phyloP scores from a whole-genome alignment of 129 eudicot species.

The Helianthus annuus region DNA sequence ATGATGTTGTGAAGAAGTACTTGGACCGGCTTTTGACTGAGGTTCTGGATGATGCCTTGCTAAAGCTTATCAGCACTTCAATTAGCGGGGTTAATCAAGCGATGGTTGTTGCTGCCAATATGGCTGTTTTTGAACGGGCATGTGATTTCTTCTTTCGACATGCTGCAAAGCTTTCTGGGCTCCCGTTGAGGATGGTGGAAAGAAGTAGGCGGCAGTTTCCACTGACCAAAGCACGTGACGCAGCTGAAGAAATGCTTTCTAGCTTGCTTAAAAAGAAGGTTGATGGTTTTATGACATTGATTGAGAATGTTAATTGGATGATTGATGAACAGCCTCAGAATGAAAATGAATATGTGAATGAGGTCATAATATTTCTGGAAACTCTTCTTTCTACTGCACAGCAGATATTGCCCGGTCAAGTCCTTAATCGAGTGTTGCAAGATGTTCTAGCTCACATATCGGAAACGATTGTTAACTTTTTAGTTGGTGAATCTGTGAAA shows the following conservation, averaged over 20 bases:
- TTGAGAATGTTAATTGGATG: slow-evolving; percentile 97
- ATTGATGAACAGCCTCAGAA: slow-evolving; percentile 79
- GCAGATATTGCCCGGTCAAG: slow-evolving; percentile 85
- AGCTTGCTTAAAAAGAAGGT: slow-evolving; percentile 95
- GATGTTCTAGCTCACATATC: slow-evolving; percentile 93
- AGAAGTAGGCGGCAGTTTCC: slow-evolving; percentile 88
- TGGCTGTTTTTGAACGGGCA: slow-evolving; percentile 94
- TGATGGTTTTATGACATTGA: slow-evolving; percentile 79
- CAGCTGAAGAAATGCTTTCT: slow-evolving; percentile 85
- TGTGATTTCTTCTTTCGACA: slow-evolving; percentile 96
- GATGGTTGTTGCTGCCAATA: slow-evolving; percentile 96
- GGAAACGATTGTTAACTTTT: slow-evolving; percentile 71
- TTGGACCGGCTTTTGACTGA: slow-evolving; percentile 89
- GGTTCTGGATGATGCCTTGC: slow-evolving; percentile 79
- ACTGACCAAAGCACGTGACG: slow-evolving; percentile 83
- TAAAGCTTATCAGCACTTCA: slow-evolving; percentile 69
- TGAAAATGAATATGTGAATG: slow-evolving; percentile 93
- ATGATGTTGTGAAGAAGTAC: slow-evolving; percentile 92
- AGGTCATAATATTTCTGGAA: slow-evolving; percentile 88
- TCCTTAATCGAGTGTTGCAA: slow-evolving; percentile 77
- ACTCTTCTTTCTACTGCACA: slow-evolving; percentile 94
- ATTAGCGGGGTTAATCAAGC: slow-evolving; percentile 91
- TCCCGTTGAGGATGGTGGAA: slow-evolving; percentile 89
- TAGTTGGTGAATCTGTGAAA: slow-evolving; percentile 82
- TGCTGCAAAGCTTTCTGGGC: slow-evolving; percentile 95